phyloP scores from a whole-genome alignment of 73 alveolate species.

The Paramecium biaurelia region DNA sequence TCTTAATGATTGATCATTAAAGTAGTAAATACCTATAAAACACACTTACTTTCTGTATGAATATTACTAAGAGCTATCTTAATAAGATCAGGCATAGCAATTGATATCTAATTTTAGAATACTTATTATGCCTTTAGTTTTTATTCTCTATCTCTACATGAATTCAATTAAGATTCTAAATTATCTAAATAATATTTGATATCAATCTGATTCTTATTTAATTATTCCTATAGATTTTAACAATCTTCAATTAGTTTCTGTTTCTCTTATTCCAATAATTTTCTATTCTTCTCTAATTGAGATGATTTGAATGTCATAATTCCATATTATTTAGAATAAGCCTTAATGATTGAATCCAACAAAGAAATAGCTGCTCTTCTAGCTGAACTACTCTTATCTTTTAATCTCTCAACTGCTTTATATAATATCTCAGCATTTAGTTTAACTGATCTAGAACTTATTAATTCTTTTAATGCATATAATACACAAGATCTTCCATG shows the following conservation, averaged over 20 bases:
- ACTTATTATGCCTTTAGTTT: not conserved
- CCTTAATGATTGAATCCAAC: not conserved
- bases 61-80: not conserved
- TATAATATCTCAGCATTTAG: not conserved
- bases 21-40: not conserved
- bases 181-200: not conserved
- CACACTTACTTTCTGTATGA: not conserved
- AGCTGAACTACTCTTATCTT: not conserved
- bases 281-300: not conserved
- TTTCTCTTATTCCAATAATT: not conserved
- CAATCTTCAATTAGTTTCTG: not conserved
- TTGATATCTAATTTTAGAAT: not conserved
- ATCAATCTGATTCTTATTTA: not conserved
- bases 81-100: not conserved
- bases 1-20: not conserved
- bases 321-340: not conserved
- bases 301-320: not conserved
- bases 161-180: not conserved
- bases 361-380: slow-evolving; percentile 10
- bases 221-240: not conserved
- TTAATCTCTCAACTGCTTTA: not conserved
- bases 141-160: not conserved
- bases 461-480: not conserved
- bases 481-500: slow-evolving; percentile 38
- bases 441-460: not conserved